These are phyloP conservation scores for Ustilago shanxiensis DNA, from an alignment of 1,284 basidiomycete species.

Conservation along the genomic window DNA sequence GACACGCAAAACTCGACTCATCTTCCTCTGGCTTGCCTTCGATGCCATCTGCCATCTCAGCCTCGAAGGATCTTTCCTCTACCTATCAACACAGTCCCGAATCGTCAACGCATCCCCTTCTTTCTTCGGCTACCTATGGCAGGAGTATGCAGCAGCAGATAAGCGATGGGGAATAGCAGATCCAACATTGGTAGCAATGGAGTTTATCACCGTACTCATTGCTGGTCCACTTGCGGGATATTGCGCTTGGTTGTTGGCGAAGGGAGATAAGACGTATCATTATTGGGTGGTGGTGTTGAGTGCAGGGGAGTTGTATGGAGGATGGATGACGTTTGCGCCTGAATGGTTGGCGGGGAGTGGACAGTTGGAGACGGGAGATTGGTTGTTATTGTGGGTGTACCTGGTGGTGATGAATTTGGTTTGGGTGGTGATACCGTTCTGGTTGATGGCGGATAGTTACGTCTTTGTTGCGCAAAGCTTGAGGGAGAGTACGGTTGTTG, in stretches of 20 bases:
- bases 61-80: slow-evolving; percentile 65
- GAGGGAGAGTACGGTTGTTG: slow-evolving; percentile 2
- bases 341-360: slow-evolving; percentile 58
- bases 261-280: slow-evolving; percentile 52
- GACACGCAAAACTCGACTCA: slow-evolving; percentile 32
- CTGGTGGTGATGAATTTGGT: slow-evolving; percentile 48
- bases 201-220: slow-evolving; percentile 59
- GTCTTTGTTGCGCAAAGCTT: slow-evolving; percentile 6
- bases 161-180: slow-evolving; percentile 60
- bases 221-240: slow-evolving; percentile 62
- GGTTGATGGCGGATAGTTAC: slow-evolving; percentile 48
- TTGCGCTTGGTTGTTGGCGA: slow-evolving; percentile 50
- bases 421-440: slow-evolving; percentile 49
- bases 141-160: slow-evolving; percentile 64
- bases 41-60: slow-evolving; percentile 61
- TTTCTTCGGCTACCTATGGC: slow-evolving; percentile 63
- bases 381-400: slow-evolving; percentile 50
- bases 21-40: slow-evolving; percentile 65
- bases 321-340: slow-evolving; percentile 67
- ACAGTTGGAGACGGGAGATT: slow-evolving; percentile 18
- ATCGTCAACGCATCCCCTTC: slow-evolving; percentile 48
- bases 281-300: slow-evolving; percentile 61
- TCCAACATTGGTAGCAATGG: slow-evolving; percentile 59
- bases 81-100: slow-evolving; percentile 48
- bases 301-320: slow-evolving; percentile 61